These are phyloP conservation scores for Parasitella parasitica DNA, from an alignment of 371 early-diverging fungal genomes.

Conservation along the genomic window DNA sequence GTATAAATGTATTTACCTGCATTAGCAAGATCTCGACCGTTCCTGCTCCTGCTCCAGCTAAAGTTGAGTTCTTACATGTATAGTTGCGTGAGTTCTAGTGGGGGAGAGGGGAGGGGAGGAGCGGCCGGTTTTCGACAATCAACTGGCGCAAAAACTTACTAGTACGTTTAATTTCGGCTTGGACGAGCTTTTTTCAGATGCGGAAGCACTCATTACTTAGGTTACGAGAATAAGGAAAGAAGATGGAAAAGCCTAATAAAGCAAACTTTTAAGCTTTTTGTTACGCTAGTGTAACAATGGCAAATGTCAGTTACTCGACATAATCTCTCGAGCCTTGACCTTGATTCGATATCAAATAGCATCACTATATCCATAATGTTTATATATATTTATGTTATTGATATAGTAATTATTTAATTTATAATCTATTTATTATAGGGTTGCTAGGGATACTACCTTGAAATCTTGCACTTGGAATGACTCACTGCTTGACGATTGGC, in stretches of 20 bases:
- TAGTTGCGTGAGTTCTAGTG: no score
- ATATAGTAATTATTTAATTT: not conserved
- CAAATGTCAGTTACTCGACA: no score
- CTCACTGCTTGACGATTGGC: not conserved
- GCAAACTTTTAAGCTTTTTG: not conserved
- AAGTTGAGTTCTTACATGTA: slow-evolving; percentile 21
- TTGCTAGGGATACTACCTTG: no score
- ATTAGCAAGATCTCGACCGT: slow-evolving; percentile 26
- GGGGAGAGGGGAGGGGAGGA: no score
- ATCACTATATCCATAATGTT: no score
- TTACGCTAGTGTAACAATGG: not conserved
- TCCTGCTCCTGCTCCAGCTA: slow-evolving; percentile 35
- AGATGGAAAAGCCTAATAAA: not conserved
- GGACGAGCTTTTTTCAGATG: not conserved
- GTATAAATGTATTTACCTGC: slow-evolving; percentile 18
- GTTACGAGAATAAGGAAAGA: not conserved
- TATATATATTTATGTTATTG: not conserved
- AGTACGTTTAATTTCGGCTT: slow-evolving; percentile 10
- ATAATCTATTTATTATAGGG: not conserved
- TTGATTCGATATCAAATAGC: no score
- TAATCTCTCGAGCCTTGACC: no score
- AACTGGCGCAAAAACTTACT: not conserved
- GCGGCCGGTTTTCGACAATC: not conserved
- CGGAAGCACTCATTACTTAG: not conserved
- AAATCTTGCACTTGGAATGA: not conserved